Conservation (phyloP, 2,329 filamentous ascomycete genomes). For the Penicillium hesseltinei region DNA sequence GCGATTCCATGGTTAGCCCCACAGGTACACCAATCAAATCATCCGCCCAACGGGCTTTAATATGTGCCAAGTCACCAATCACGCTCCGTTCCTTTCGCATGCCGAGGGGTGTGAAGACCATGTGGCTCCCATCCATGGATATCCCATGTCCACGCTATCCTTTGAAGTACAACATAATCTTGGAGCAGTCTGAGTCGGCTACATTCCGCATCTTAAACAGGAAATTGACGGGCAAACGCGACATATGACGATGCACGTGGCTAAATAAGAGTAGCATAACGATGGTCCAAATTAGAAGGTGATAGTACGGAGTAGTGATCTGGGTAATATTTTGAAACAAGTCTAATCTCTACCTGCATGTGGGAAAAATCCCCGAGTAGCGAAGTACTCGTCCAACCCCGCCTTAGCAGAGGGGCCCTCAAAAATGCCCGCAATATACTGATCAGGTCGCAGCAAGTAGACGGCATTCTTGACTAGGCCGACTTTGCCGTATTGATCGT, state of each 20-base stretch:
- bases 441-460: constrained; percentile 34
- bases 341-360: not conserved
- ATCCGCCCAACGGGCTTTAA: not conserved
- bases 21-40: constrained; percentile 8
- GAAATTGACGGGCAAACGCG: not conserved
- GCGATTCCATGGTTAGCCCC: not conserved
- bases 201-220: not conserved
- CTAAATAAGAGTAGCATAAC: not conserved
- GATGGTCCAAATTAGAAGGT: not conserved
- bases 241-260: not conserved
- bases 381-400: constrained; percentile 27
- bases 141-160: not conserved
- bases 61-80: constrained; percentile 9
- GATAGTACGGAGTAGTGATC: not conserved
- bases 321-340: not conserved
- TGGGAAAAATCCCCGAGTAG: constrained; percentile 3
- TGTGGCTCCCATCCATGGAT: not conserved
- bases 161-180: not conserved
- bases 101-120: not conserved
- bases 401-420: constrained; percentile 15
- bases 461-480: constrained; percentile 26
- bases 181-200: not conserved
- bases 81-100: not conserved
- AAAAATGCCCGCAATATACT: constrained; percentile 29
- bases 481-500: constrained; percentile 18